These are phyloP conservation scores for Sequoiadendron giganteum DNA, from an alignment of 75 land plant genomes.

Conservation along the genomic window DNA sequence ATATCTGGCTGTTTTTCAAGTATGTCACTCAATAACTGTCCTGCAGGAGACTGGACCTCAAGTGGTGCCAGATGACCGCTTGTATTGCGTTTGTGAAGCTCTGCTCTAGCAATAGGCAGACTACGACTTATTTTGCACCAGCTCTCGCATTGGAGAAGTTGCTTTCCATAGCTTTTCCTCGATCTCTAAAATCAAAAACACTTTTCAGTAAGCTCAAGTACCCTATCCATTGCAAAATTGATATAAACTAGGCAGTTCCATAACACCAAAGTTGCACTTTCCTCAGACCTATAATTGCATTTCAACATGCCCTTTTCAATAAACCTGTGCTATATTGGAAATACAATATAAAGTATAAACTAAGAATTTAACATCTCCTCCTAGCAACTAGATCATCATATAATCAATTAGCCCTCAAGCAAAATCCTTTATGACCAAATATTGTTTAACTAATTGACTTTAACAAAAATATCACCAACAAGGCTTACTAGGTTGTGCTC, in stretches of 20 bases:
- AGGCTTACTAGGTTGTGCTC: background rate
- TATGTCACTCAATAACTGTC: constrained; percentile 38
- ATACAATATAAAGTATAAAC: background rate
- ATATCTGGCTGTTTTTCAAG: constrained; percentile 46
- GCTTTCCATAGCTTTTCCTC: background rate
- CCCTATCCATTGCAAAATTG: background rate
- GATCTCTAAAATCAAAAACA: constrained; percentile 5
- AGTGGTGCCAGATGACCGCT: constrained; percentile 41
- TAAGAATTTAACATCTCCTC: background rate
- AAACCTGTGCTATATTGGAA: background rate
- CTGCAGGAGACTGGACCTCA: constrained; percentile 39
- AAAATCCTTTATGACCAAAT: background rate
- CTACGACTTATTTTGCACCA: background rate
- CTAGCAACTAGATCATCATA: background rate
- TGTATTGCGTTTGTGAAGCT: constrained; percentile 16
- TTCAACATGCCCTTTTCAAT: background rate
- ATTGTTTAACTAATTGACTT: background rate
- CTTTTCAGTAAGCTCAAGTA: background rate
- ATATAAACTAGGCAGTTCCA: background rate
- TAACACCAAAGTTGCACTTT: background rate
- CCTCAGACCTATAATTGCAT: background rate
- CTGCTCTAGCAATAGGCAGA: constrained; percentile 22
- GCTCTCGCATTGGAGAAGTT: background rate
- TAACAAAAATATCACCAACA: background rate
- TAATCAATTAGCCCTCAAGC: background rate